Evolutionary conservation across 768 basidiomycete genomes (phyloP).

Genomic region (Cubamyces lactineus): DNA sequence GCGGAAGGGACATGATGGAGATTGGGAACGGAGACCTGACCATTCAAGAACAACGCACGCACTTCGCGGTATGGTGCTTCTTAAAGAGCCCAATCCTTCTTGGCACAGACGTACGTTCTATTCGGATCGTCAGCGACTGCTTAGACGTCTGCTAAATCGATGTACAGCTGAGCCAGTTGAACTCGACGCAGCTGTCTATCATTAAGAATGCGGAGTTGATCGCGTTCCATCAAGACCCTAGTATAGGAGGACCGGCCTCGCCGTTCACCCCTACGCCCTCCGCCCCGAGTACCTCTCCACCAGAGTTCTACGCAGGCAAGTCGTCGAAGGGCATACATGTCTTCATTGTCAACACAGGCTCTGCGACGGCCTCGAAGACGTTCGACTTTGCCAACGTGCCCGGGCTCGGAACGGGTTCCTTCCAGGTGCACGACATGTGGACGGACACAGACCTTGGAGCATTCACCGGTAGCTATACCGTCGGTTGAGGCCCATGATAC

Average conservation of each 20-base stretch:
- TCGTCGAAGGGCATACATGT: constrained; percentile 56
- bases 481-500: constrained; percentile 56
- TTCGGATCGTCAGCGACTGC: background rate
- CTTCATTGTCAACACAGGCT: constrained; percentile 55
- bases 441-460: constrained; percentile 47
- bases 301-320: constrained; percentile 54
- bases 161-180: constrained; percentile 45
- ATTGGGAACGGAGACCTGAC: constrained; percentile 54
- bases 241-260: constrained; percentile 48
- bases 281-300: constrained; percentile 47
- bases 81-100: constrained; percentile 61
- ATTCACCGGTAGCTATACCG: constrained; percentile 42
- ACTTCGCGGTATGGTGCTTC: constrained; percentile 63
- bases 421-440: constrained; percentile 60
- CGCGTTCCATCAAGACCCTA: constrained; percentile 56
- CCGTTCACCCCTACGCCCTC: constrained; percentile 49
- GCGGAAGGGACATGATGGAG: constrained; percentile 52
- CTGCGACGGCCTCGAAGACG: constrained; percentile 43
- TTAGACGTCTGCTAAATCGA: background rate
- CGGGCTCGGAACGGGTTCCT: constrained; percentile 40
- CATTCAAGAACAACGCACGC: constrained; percentile 53
- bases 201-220: constrained; percentile 55
- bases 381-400: constrained; percentile 52
- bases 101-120: constrained; percentile 37
- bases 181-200: constrained; percentile 46